These are phyloP conservation scores for Teratosphaeria destructans DNA, from an alignment of 2,329 filamentous ascomycete species.

Conservation along the genomic window DNA sequence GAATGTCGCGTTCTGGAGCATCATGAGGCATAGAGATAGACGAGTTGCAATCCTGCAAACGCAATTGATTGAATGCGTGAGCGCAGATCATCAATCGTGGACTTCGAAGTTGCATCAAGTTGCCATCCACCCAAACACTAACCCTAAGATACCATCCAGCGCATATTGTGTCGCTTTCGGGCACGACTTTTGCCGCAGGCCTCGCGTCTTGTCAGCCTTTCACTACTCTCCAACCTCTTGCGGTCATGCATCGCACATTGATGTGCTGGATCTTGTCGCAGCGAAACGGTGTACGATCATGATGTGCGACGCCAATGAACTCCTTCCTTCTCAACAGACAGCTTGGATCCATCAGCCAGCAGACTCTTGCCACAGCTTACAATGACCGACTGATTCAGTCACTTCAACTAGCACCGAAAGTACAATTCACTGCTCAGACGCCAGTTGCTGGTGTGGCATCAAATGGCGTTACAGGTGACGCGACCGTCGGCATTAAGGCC, in stretches of 20 bases:
- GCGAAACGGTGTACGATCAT: not conserved
- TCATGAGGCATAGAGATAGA: not conserved
- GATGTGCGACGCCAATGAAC: constrained; percentile 46
- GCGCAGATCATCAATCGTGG: too few species aligned
- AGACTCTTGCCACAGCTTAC: constrained; percentile 54
- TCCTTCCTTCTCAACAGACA: constrained; percentile 65
- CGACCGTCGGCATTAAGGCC: not conserved
- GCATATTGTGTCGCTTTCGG: not conserved
- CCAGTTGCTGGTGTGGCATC: constrained; percentile 28
- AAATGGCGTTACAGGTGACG: not conserved
- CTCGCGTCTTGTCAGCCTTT: not conserved
- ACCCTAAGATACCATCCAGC: not conserved
- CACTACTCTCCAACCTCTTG: not conserved
- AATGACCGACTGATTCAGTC: constrained; percentile 56
- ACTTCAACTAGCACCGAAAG: constrained; percentile 55
- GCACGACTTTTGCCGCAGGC: not conserved
- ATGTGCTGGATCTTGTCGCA: not conserved
- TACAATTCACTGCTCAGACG: constrained; percentile 55
- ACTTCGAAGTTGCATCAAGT: too few species aligned
- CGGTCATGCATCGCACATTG: not conserved
- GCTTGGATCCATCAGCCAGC: constrained; percentile 54
- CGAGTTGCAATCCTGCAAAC: not conserved
- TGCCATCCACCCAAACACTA: not conserved
- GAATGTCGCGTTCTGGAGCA: not conserved
- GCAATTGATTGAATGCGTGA: not conserved